Evolutionary conservation across 202 grass and related monocot genomes (phyloP), one percentile per base, ranked within the genome.

Genomic region (Zizania palustris): DNA sequence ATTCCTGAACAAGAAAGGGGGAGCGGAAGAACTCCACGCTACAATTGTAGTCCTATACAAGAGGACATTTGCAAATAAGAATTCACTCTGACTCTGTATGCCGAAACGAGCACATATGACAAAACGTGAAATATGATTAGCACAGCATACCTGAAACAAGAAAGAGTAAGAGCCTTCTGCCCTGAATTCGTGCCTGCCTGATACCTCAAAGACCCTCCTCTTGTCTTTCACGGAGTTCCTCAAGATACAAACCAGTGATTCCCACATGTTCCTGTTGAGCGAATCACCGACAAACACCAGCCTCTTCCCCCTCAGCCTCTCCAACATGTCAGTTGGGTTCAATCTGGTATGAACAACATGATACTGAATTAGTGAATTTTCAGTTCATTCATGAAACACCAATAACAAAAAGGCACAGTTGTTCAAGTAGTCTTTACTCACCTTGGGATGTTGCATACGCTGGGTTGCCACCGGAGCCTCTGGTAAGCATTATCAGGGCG

Each of bases 261-360:
- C 94, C 94, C 94, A 93, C 94, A 97, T 97, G 72, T 97, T 97
- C 53, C 93, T 81, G 63, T 97, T 97, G 67, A 97, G 88, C 2
- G 93, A 97, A 66, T 97, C 93, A 50, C 93, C 93, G 10, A 93
- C 91, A 48, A 97, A 97, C 63, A 88, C 91, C 54, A 97, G 44
- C 22, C 90, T 78, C 82, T 97, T 91, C 7, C 88, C 86, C 74
- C 88, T 84, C 79, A 97, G 73, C 57, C 82, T 78, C 57, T 92
- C 87, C 72, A 97, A 82, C 91, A 97, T 93, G 82, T 88, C 75
- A 61, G 48, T 74, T 16, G 91, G 86, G 35, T 91, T 75, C 63
- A 97, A 85, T 37, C 91, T 97, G 58, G 42, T 33, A 80, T 2
- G 78, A 87, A 67, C 69, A 87, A 7, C 62, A 73, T 42, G 59